Evolutionary conservation across 495 filamentous ascomycete species (phyloP), one percentile per base, ranked within the genome.

Genomic region (Lophiotrema nucula): DNA sequence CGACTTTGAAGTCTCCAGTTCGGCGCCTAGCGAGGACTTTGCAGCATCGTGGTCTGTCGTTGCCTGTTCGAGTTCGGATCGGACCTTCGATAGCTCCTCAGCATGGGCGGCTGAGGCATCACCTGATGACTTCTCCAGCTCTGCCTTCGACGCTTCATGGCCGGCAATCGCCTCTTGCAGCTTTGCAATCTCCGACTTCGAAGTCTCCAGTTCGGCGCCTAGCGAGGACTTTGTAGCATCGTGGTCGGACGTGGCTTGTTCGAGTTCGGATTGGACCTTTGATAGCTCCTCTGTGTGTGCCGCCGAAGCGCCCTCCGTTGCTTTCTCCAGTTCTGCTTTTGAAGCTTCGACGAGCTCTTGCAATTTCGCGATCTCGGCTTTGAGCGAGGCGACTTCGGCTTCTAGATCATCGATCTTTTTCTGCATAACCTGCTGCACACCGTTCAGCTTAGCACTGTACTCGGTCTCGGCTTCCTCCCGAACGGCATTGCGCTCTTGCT

Each of bases 401-500:
- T 58, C 24, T 16, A 48, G 53, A 12, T 56, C 43, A 15, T 11
- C 31, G 43, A 56, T 18, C 11, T 15, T 38, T 16, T 52, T 28
- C 8, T 35, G 8, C 31, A 35, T 35, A 15, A 35, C 15, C 15
- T 8, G 8, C 31, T 35, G 31, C 15, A 35, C 31, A 15, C 31
- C 31, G 8, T 35, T 22, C 19, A 57, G 10, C 39, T 59, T 51
- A 15, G 21, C 48, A 10, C 35, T 5, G 33, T 50, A 57, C 27
- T 62, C 49, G 1, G 8, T 21, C 31, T 63, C 64, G 24, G 46
- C 50, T 42, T 60, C 44, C 4, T 64, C 52, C 23, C 12, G 47
- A 10, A 64, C 60, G 15, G 48, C 33, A 37, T 53, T 50, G 5
- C 60, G 23, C 50, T 64, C 65, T 19, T 59, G 39, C 16, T 39